Base-by-base conservation (phyloP, 2,329 filamentous ascomycete species). In the Ophiostoma sp. region DNA sequence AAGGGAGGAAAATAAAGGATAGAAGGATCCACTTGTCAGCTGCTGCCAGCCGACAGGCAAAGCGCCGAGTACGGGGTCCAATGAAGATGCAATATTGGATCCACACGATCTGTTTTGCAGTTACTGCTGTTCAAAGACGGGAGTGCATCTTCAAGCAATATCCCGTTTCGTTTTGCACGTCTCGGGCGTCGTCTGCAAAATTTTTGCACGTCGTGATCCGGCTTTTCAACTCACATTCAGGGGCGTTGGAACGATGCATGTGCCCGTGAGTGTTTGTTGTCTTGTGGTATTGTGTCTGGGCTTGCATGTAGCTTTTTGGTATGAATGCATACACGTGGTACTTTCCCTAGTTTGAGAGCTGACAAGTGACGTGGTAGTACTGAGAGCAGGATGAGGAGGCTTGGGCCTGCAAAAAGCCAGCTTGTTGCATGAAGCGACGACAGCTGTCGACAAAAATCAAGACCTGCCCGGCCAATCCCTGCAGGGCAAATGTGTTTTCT, bases 41-140 rank as follows among this genome's bases (percentile, higher is more conserved):
- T 68, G 64, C 42, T 48, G 42, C 64, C 64, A 68, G 64, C 64
- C 45, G 64, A 48, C 64, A 31, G 17, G 12, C 59, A n/a, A 17
- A 19, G 42, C n/a, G n/a, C 12, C 5, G 22, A 36, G 33, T 36
- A 8, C 33, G 25, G 4, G 36, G 31, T 7, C 39, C n/a, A 48
- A 22, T 8, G 4, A 25, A 52, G 2, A 11, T 22, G 39, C 15
- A 48, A 5, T 15, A 68, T 36, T 11, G n/a, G 61, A 66, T 36
- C 61, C 61, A 42, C 61, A 11, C n/a, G n/a, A 66, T 15, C n/a
- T 64, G 59, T 4, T 55, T 55, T 36, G 36, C 12, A 66, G 61
- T 36, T 17, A 45, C 22, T n/a, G n/a, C n/a, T n/a, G n/a, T n/a
- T n/a, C 8, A 55, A 22, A 11, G 7, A 55, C 50, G 22, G 50